Conservation (phyloP, 23 red algal genomes). For the Gracilaria vermiculophylla region DNA sequence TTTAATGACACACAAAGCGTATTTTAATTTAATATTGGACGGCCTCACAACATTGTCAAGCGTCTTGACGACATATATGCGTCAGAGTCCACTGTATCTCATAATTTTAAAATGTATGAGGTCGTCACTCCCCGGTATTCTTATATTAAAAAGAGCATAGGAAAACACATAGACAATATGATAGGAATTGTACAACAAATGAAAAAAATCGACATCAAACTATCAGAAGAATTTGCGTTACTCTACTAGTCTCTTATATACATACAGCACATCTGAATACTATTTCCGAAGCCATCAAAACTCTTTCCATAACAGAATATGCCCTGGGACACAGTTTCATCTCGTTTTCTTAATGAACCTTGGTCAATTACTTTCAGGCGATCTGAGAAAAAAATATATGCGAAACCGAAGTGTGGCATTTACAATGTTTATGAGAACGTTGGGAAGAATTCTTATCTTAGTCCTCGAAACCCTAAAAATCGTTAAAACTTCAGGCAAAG, state of each 20-base stretch:
- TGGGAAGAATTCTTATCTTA: background rate
- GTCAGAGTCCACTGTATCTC: background rate
- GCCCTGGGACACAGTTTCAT: constrained; percentile 17
- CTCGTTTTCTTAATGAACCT: constrained; percentile 4
- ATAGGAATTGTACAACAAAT: constrained; percentile 4
- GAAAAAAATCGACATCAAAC: background rate
- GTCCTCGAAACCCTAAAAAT: no score
- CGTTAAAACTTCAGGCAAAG: constrained; percentile 4
- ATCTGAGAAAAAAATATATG: background rate
- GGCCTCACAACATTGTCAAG: constrained; percentile 1
- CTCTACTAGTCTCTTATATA: constrained; percentile 19
- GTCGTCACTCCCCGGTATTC: background rate
- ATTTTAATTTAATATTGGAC: background rate
- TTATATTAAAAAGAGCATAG: background rate
- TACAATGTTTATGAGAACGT: background rate
- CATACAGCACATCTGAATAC: background rate
- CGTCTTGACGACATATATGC: constrained; percentile 8
- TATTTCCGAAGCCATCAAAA: constrained; percentile 36
- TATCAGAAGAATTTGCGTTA: constrained; percentile 11
- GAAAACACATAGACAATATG: constrained; percentile 18
- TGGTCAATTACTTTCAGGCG: background rate
- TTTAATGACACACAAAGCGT: constrained; percentile 4
- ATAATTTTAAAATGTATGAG: constrained; percentile 20
- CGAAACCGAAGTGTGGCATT: background rate
- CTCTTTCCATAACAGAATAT: background rate